phyloP scores from a whole-genome alignment of 352 stramenopile species.

The Pythium phragmitis region DNA sequence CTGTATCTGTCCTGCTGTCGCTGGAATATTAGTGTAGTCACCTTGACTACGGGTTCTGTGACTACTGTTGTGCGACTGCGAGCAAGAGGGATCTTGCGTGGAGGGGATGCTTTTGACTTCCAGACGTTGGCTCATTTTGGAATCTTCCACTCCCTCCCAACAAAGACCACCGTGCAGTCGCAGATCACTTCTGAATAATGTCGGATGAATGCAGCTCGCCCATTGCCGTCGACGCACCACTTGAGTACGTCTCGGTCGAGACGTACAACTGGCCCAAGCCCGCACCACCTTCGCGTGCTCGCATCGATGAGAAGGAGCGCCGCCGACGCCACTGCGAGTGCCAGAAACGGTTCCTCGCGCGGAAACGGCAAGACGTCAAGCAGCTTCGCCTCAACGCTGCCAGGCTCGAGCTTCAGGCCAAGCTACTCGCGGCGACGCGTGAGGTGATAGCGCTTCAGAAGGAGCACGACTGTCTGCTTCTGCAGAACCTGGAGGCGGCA shows the following conservation, averaged over 20 bases:
- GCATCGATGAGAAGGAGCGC: conserved; percentile 6
- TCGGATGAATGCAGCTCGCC: conserved; percentile 2
- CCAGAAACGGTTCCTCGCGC: conserved; percentile 12
- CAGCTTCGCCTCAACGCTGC: not conserved
- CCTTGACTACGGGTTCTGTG: too few species aligned
- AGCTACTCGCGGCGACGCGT: not conserved
- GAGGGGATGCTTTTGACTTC: too few species aligned
- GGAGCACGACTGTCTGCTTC: not conserved
- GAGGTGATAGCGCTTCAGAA: not conserved
- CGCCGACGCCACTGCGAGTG: conserved; percentile 10
- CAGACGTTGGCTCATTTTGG: too few species aligned
- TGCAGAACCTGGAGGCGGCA: not conserved
- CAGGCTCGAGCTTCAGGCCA: conserved; percentile 2
- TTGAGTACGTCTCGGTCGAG: conserved; percentile 15
- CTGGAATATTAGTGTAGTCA: too few species aligned
- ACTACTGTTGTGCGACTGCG: too few species aligned
- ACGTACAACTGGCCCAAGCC: conserved; percentile 10
- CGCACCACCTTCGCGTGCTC: not conserved
- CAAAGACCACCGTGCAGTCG: too few species aligned
- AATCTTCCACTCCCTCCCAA: too few species aligned
- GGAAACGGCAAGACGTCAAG: not conserved
- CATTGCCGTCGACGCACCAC: conserved; percentile 1
- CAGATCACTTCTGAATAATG: not conserved
- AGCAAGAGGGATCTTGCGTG: too few species aligned
- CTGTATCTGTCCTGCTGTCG: too few species aligned